Conservation (phyloP, 305 asterid species). For the Fraxinus nigra region DNA sequence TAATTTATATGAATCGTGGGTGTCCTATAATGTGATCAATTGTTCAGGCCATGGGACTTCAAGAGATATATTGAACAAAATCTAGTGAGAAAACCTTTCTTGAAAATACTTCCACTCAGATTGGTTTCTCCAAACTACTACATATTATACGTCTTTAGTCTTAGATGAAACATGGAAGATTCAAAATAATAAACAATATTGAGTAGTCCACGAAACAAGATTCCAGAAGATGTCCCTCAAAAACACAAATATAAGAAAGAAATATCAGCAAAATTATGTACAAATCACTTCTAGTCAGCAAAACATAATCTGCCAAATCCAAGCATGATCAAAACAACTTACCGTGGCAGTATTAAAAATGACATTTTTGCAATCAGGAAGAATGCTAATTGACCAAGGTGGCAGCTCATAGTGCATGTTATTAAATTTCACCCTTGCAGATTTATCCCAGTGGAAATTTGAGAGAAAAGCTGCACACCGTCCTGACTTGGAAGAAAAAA, state of each 20-base stretch:
- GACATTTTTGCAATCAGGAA: conserved; percentile 74
- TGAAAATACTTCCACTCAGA: background rate
- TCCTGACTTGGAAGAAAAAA: conserved; percentile 60
- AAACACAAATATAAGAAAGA: background rate
- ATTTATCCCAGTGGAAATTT: conserved; percentile 55
- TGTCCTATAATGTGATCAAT: background rate
- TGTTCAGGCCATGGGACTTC: background rate
- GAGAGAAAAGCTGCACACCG: conserved; percentile 84
- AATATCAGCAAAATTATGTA: conserved; percentile 1
- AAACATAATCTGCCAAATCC: background rate
- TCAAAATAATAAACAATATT: background rate
- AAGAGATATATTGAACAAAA: background rate
- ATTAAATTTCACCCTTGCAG: conserved; percentile 71
- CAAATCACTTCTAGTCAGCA: background rate
- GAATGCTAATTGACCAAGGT: conserved; percentile 96
- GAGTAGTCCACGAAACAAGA: background rate
- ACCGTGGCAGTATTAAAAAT: conserved; percentile 83
- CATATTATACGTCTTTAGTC: background rate
- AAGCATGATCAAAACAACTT: conserved; percentile 22
- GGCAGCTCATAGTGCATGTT: conserved; percentile 67
- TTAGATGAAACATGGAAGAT: background rate
- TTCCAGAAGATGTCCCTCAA: background rate
- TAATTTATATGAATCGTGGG: background rate
- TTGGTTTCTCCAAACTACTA: background rate
- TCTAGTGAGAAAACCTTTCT: background rate